Evolutionary conservation across 495 filamentous ascomycete species (phyloP), one percentile per base, ranked within the genome.

Genomic region (Daldinia childiae): DNA sequence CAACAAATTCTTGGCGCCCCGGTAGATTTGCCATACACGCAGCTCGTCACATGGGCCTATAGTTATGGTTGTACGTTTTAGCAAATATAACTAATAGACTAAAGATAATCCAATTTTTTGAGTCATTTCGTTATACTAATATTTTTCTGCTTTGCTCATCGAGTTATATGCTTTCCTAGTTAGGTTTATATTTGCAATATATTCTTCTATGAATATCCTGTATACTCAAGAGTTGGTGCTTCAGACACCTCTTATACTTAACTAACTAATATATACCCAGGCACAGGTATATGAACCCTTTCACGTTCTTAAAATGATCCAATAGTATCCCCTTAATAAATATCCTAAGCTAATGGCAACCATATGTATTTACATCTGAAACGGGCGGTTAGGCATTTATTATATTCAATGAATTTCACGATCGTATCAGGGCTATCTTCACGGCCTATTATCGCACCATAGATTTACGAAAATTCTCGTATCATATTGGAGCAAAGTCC

Each of bases 391-490:
- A 15, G 4, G 12, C 6, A 29, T 29, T 21, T 52, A 29, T 51
- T n/a, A 29, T 15, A 1, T 29, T 12, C 15, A 30, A 30, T 30
- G 26, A 54, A n/a, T 30, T 54, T 14, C 14, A 29, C 14, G 14
- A 30, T 54, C 12, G 50, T 15, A 54, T 41, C 1, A 8, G 1
- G 24, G 21, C 54, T 19, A 15, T 17, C 7, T 32, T 27, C 26
- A 4, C 12, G 5, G 24, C 14, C 50, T 26, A 30, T 17, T 1
- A 29, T 30, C 6, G 50, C 21, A n/a, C 12, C 8, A 38, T 36
- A 21, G 14, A 6, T 52, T 54, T 54, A 52, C 60, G 60, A 39
- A 54, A 58, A 36, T 38, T 24, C 39, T 48, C 62, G 62, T 48
- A 65, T 38, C 29, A 32, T 27, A 38, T 56, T 55, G 39, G 27